Conservation (phyloP, 2,329 filamentous ascomycete species). For the Colletotrichum siamense region DNA sequence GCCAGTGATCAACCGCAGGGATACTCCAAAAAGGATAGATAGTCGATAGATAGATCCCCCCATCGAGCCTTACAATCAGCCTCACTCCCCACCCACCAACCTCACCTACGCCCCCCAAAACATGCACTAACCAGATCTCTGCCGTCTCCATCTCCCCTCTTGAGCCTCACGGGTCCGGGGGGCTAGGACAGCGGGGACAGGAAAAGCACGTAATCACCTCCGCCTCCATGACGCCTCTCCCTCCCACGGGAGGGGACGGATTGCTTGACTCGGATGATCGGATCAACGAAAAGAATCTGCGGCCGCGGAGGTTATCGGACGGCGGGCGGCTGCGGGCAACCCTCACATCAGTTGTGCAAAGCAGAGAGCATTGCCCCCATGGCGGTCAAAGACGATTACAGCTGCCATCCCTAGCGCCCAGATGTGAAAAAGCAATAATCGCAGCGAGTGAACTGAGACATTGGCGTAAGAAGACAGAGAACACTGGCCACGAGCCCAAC, state of each 20-base stretch:
- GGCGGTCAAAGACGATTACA: constrained; percentile 9
- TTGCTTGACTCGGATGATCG: background rate
- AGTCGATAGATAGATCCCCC: background rate
- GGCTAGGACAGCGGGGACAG: background rate
- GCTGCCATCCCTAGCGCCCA: background rate
- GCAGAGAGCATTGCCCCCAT: background rate
- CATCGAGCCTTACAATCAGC: background rate
- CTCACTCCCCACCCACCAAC: background rate
- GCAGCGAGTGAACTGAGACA: background rate
- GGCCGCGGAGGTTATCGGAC: background rate
- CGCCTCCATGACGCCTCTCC: background rate
- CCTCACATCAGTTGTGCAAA: background rate
- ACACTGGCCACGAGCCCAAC: constrained; percentile 7
- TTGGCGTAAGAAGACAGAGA: background rate
- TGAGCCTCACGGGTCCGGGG: background rate
- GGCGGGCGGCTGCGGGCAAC: background rate
- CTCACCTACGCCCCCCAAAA: background rate
- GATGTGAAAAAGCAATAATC: background rate
- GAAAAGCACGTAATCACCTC: background rate
- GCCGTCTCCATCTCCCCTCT: background rate
- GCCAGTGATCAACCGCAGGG: background rate
- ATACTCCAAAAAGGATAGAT: background rate
- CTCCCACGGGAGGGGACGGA: background rate
- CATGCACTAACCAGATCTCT: background rate
- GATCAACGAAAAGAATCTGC: background rate